phyloP scores from a whole-genome alignment of 495 filamentous ascomycete species.

The Durotheca rogersii region DNA sequence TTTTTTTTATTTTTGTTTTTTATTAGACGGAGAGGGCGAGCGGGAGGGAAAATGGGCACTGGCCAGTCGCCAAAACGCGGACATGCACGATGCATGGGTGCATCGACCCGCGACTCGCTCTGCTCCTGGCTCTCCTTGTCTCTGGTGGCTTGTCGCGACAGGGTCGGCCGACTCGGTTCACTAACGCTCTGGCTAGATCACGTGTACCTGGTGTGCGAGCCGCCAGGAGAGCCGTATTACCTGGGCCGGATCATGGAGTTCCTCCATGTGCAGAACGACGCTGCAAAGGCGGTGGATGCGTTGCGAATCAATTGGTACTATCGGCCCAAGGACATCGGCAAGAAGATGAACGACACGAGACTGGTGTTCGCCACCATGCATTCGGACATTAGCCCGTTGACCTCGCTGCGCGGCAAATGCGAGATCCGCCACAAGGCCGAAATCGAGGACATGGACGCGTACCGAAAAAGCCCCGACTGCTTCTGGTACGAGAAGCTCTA shows the following conservation, averaged over 20 bases:
- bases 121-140: no score
- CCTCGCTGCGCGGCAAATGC: constrained; percentile 89
- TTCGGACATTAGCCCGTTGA: constrained; percentile 90
- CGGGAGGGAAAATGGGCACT: no score
- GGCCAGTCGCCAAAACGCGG: no score
- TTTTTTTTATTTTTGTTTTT: constrained; percentile 2
- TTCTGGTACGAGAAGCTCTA: constrained; percentile 99
- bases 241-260: constrained; percentile 98
- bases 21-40: no score
- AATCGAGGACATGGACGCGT: constrained; percentile 77
- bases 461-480: constrained; percentile 75
- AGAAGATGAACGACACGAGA: constrained; percentile 84
- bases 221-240: constrained; percentile 97
- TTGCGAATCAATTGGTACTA: constrained; percentile 98
- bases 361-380: constrained; percentile 96
- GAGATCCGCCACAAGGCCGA: constrained; percentile 82
- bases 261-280: constrained; percentile 74
- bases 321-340: constrained; percentile 90
- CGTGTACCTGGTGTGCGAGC: constrained; percentile 95
- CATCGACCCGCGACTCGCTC: no score
- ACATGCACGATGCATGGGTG: no score
- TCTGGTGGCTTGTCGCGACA: no score
- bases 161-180: no score
- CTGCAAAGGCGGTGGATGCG: constrained; percentile 72
- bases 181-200: no score